These are phyloP conservation scores for Chaetomium sp. DNA, from an alignment of 2,329 filamentous ascomycete species.

Conservation along the genomic window DNA sequence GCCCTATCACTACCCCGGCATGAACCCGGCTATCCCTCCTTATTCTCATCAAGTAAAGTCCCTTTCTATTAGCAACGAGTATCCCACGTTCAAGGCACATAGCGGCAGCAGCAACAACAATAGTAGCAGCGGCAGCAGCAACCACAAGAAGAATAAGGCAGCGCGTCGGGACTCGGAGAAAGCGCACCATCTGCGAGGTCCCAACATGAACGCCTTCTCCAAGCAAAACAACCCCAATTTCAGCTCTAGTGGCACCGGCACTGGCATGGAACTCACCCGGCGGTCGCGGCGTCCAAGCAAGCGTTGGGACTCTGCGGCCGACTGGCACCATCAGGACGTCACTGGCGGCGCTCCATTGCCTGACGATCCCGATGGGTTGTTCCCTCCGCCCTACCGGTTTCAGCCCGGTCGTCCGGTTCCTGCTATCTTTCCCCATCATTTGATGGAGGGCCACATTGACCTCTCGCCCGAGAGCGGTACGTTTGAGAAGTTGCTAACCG, in stretches of 20 bases:
- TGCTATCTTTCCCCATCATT: conserved; percentile 26
- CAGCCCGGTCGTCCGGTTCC: conserved; percentile 23
- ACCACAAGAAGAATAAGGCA: conserved; percentile 38
- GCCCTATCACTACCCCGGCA: conserved; percentile 48
- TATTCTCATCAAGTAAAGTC: conserved; percentile 51
- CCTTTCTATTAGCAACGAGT: conserved; percentile 38
- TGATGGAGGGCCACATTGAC: conserved; percentile 39
- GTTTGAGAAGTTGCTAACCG: conserved; percentile 68
- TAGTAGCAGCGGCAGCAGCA: too few species aligned
- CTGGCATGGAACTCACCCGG: conserved; percentile 30
- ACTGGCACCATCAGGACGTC: conserved; percentile 19
- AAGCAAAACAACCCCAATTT: conserved; percentile 21
- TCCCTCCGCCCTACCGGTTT: conserved; percentile 22
- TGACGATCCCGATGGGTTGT: conserved; percentile 21
- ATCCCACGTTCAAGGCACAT: conserved; percentile 32
- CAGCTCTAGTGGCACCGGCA: too few species aligned
- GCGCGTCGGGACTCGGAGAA: conserved; percentile 42
- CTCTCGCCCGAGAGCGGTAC: conserved; percentile 62
- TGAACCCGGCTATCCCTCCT: conserved; percentile 25
- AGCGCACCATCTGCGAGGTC: conserved; percentile 34
- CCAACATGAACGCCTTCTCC: conserved; percentile 30
- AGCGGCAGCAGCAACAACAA: too few species aligned
- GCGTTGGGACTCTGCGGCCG: conserved; percentile 34
- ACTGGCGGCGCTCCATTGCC: conserved; percentile 21
- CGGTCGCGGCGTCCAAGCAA: conserved; percentile 39